phyloP scores from a whole-genome alignment of 1,139 yeast species.

The Protomyces gravidus region DNA sequence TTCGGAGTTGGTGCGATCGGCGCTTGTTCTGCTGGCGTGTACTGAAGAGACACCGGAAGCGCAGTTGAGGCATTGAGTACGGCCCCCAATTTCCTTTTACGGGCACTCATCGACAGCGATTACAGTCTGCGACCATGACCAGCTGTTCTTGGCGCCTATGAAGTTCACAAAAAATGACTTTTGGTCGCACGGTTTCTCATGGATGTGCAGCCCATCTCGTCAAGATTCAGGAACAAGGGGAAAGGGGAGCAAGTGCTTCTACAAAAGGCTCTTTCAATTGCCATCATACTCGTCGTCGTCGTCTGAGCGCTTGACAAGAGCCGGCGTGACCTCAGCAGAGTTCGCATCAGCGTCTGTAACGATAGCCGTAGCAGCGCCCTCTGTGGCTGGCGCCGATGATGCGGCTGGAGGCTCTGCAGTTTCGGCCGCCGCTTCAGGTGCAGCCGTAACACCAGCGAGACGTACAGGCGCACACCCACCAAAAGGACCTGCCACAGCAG shows the following conservation, averaged over 20 bases:
- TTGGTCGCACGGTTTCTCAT: no score
- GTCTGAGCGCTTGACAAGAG: no score
- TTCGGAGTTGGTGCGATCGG: slow-evolving; percentile 22
- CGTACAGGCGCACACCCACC: slow-evolving; percentile 18
- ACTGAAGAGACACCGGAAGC: slow-evolving; percentile 16
- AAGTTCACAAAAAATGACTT: neutral
- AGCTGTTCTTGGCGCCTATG: neutral
- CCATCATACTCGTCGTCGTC: no score
- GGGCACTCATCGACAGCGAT: neutral
- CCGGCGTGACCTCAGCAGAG: no score
- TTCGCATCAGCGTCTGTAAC: no score
- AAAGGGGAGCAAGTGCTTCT: no score
- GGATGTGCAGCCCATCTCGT: no score
- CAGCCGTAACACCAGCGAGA: neutral
- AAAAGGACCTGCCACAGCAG: slow-evolving; percentile 19
- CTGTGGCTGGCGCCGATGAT: neutral
- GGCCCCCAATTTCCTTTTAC: slow-evolving; percentile 21
- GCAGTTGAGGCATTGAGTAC: slow-evolving; percentile 7
- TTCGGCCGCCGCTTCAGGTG: neutral
- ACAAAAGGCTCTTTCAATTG: no score
- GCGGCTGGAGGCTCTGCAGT: neutral
- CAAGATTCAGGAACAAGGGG: no score
- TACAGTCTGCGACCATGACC: neutral
- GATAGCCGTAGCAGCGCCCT: no score
- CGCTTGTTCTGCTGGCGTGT: slow-evolving; percentile 9